Conservation (phyloP, 768 basidiomycete genomes). For the Hypholoma sublateritium region DNA sequence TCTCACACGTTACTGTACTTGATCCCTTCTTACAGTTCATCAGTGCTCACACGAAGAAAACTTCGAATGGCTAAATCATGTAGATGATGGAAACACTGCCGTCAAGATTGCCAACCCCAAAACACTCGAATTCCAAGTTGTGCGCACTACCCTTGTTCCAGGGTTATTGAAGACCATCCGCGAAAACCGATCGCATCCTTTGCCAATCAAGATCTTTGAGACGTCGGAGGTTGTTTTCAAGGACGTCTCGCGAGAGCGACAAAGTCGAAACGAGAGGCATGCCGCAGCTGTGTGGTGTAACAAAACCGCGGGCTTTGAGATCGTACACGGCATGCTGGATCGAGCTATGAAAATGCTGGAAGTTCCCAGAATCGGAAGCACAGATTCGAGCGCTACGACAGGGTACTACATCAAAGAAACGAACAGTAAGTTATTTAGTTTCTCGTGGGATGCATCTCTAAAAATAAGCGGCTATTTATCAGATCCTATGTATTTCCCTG, state of each 20-base stretch:
- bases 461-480: constrained; percentile 2
- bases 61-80: constrained; percentile 88
- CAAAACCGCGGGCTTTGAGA: constrained; percentile 95
- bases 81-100: constrained; percentile 77
- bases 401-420: constrained; percentile 94
- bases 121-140: constrained; percentile 96
- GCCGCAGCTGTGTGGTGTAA: constrained; percentile 95
- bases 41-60: constrained; percentile 99
- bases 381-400: constrained; percentile 51
- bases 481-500: constrained; percentile 96
- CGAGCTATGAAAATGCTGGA: constrained; percentile 96
- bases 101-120: constrained; percentile 97
- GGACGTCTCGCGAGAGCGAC: constrained; percentile 73
- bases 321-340: constrained; percentile 93
- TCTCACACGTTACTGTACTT: constrained; percentile 2
- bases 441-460: neutral
- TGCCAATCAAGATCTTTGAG: constrained; percentile 95
- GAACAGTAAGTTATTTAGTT: constrained; percentile 54
- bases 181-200: constrained; percentile 91
- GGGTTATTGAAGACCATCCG: constrained; percentile 96
- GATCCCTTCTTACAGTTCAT: constrained; percentile 26
- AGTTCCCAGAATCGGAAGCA: constrained; percentile 70
- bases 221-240: constrained; percentile 92
- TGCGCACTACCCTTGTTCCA: constrained; percentile 92
- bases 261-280: constrained; percentile 85